Evolutionary conservation across 345 rosid species (phyloP).

Genomic region (Theobroma cacao): DNA sequence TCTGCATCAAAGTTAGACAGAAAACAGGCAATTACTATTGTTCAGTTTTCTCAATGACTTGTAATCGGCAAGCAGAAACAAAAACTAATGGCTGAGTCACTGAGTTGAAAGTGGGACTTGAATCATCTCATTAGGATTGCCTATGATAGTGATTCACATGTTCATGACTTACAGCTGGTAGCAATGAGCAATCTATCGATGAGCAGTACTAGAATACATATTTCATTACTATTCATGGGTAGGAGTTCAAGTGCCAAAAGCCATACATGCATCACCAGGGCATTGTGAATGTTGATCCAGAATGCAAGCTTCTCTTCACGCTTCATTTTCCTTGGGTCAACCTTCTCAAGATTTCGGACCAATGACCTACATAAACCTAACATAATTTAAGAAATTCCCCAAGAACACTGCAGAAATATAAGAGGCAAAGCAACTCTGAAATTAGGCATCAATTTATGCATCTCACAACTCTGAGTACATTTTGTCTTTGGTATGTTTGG

Average conservation of each 20-base stretch:
- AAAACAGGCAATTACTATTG: background rate
- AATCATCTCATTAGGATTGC: background rate
- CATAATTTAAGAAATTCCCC: constrained; percentile 8
- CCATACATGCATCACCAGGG: constrained; percentile 81
- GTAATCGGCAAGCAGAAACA: background rate
- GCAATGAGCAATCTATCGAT: background rate
- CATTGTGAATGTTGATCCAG: constrained; percentile 91
- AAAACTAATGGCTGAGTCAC: background rate
- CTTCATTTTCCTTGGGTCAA: constrained; percentile 74
- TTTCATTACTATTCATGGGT: background rate
- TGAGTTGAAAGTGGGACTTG: background rate
- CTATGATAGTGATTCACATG: background rate
- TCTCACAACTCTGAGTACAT: background rate
- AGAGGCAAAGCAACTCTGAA: background rate
- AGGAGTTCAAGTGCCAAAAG: constrained; percentile 10
- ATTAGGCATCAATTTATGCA: background rate
- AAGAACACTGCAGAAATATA: background rate
- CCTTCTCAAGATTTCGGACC: constrained; percentile 71
- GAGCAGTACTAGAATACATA: background rate
- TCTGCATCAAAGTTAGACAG: no score
- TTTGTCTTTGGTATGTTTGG: background rate
- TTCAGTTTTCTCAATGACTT: background rate
- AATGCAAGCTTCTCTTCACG: constrained; percentile 93
- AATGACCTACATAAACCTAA: constrained; percentile 48
- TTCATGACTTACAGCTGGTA: background rate